Base-by-base conservation (phyloP, 202 grass and related monocot species). In the Saccharum hybrid region DNA sequence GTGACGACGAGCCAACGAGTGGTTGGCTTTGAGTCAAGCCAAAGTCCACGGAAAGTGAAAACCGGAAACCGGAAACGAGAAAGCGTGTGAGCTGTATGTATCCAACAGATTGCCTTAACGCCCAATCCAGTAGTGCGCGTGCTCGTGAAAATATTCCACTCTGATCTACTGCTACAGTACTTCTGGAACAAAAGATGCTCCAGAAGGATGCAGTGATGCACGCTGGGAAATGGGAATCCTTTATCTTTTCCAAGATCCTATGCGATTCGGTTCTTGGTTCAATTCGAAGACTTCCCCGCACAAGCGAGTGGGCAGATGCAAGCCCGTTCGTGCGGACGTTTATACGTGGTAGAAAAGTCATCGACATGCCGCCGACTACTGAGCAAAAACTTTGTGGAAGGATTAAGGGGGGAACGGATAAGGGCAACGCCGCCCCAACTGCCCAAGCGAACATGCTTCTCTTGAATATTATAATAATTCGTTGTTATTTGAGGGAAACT, bases 11-110 rank as follows among this genome's bases (percentile, higher is more conserved):
- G 52, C 3, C 57, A 61, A 13, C 60, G 26, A 10, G 23, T 48
- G 60, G 14, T 0, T 31, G 10, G 3, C 5, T 64, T 46, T 56
- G 4, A 26, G 75, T 65, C 57, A 77, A 46, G 38, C 18, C 5
- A 14, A 36, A 49, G 76, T 79, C 76, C 18, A 67, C 42, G 28
- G 28, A 49, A 49, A 79, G 43, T 21, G 74, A 51, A 76, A 75
- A 71, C 8, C 28, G 19, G 69, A 16, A 12, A 3, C 30, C 39
- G 63, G 18, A 37, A 41, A 14, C 34, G 22, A n/a, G 10, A 8
- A 33, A 13, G 0, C 13, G 10, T 26, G 57, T 19, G 78, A 70
- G 34, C 0, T 31, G 38, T 33, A 19, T 34, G 21, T 18, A 43
- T 65, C 75, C 75, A 31, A 40, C 39, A 61, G 14, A 49, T 18